phyloP scores from a whole-genome alignment of 1,284 basidiomycete genomes.

The Hemileia vastatrix region DNA sequence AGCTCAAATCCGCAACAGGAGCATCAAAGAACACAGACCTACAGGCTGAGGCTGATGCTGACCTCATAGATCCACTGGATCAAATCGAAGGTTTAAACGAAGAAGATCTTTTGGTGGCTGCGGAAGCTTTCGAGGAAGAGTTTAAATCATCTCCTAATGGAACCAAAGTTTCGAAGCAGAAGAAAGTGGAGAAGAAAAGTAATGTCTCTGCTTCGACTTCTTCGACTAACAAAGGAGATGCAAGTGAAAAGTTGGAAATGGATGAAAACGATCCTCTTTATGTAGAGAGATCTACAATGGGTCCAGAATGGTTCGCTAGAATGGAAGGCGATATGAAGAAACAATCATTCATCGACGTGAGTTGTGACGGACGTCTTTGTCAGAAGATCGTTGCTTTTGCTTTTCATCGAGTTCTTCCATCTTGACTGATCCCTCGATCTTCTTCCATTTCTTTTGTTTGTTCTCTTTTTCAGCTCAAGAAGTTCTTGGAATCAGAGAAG shows the following conservation, averaged over 20 bases:
- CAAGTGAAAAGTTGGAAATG: slow-evolving; percentile 14
- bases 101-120: slow-evolving; percentile 31
- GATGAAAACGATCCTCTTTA: slow-evolving; percentile 22
- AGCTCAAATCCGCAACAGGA: background rate
- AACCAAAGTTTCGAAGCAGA: background rate
- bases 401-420: background rate
- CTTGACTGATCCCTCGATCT: background rate
- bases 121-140: slow-evolving; percentile 27
- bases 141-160: background rate
- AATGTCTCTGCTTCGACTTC: background rate
- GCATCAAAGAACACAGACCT: background rate
- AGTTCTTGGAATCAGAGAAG: slow-evolving; percentile 34
- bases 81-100: slow-evolving; percentile 25
- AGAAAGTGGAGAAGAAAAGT: slow-evolving; percentile 11
- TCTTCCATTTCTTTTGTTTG: background rate
- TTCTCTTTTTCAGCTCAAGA: slow-evolving; percentile 28
- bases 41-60: background rate
- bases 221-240: slow-evolving; percentile 25
- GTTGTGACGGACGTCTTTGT: background rate
- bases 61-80: background rate
- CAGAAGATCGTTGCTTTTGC: background rate
- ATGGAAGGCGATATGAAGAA: slow-evolving; percentile 34
- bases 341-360: slow-evolving; percentile 29
- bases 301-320: slow-evolving; percentile 30
- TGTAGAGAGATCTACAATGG: slow-evolving; percentile 38